phyloP scores from a whole-genome alignment of 1,139 yeast species.

The Saccharomyces pastorianus region DNA sequence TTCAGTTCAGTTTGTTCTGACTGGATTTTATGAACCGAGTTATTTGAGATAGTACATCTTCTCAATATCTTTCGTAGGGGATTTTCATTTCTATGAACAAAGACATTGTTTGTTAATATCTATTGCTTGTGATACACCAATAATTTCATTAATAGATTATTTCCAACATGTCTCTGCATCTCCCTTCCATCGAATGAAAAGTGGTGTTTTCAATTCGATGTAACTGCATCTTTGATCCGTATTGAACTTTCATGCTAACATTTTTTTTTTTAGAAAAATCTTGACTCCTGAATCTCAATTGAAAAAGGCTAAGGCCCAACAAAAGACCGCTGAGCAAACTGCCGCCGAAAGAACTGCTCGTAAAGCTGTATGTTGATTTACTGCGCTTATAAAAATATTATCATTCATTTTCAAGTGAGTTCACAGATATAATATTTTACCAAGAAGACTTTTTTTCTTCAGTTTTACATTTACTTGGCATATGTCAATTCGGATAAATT shows the following conservation, averaged over 20 bases:
- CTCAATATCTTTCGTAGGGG: background rate
- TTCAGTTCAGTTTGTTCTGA: too few relatives aligned
- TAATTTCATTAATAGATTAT: constrained; percentile 1
- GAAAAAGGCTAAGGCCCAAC: constrained; percentile 89
- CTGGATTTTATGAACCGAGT: background rate
- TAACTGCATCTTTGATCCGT: constrained; percentile 18
- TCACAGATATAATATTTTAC: background rate
- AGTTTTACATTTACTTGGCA: background rate
- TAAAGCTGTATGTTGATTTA: constrained; percentile 68
- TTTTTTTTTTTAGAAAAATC: constrained; percentile 29
- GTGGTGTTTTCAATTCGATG: constrained; percentile 33
- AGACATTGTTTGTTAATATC: background rate
- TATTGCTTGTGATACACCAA: background rate
- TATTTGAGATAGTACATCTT: background rate
- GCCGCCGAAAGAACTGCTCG: constrained; percentile 82
- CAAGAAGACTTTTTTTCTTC: background rate
- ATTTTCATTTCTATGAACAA: background rate
- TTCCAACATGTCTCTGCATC: constrained; percentile 28
- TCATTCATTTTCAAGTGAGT: constrained; percentile 2
- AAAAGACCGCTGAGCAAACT: constrained; percentile 78
- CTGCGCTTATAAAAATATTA: background rate
- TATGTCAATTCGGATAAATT: background rate
- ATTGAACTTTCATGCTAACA: constrained; percentile 18
- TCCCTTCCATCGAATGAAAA: constrained; percentile 32
- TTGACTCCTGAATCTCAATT: constrained; percentile 85